phyloP scores from a whole-genome alignment of 139 green algal genomes.

The Monoraphidium neglectum region DNA sequence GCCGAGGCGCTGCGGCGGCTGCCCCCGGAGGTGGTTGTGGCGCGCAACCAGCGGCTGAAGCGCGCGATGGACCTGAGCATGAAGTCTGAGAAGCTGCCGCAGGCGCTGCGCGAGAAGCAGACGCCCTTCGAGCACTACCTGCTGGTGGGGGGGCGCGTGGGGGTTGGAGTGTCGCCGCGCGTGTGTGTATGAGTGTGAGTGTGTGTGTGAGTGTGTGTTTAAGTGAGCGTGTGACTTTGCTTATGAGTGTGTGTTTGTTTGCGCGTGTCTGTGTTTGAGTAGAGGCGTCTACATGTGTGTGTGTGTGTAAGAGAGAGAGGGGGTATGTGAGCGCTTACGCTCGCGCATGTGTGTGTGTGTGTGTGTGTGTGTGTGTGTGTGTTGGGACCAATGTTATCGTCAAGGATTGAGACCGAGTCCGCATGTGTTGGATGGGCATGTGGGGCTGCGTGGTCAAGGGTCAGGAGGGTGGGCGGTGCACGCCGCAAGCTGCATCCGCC shows the following conservation, averaged over 20 bases:
- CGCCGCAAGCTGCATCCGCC: too few relatives aligned
- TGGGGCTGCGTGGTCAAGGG: not conserved
- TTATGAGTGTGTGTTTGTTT: not conserved
- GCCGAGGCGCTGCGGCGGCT: slow-evolving; percentile 90
- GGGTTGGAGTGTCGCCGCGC: not conserved
- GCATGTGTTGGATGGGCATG: not conserved
- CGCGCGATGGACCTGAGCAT: slow-evolving; percentile 90
- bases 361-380: not conserved
- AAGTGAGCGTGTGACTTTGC: not conserved
- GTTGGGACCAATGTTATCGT: too few relatives aligned
- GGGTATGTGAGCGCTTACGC: too few relatives aligned
- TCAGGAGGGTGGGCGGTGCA: too few relatives aligned
- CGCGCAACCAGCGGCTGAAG: slow-evolving; percentile 91
- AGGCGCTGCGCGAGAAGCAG: slow-evolving; percentile 89
- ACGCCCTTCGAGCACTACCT: slow-evolving; percentile 92
- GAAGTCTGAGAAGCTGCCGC: slow-evolving; percentile 88
- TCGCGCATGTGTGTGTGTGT: not conserved
- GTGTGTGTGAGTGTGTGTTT: not conserved
- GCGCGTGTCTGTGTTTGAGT: not conserved
- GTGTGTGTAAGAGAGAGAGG: not conserved
- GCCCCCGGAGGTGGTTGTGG: slow-evolving; percentile 87
- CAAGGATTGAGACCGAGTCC: too few relatives aligned
- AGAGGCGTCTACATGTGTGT: not conserved
- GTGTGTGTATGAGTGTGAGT: not conserved
- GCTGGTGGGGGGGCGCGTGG: slow-evolving; percentile 44